phyloP scores from a whole-genome alignment of 345 rosid genomes.

The Brassica cretica region DNA sequence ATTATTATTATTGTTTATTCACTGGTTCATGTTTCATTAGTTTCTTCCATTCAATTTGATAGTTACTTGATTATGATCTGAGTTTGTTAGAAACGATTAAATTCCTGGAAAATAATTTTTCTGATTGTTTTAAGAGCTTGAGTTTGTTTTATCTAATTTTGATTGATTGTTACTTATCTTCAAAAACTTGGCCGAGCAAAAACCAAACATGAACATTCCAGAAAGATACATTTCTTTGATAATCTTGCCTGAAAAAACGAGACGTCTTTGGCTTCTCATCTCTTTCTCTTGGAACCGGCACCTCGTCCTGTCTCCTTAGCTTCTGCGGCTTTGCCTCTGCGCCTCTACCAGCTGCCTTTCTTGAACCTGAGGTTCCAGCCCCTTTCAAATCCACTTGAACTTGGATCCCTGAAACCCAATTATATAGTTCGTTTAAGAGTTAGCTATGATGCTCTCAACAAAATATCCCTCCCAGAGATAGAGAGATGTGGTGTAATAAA shows the following conservation, averaged over 20 bases:
- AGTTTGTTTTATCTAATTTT: not conserved
- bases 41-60: not conserved
- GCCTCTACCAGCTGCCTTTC: conserved; percentile 46
- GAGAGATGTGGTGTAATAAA: not conserved
- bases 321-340: conserved; percentile 47
- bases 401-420: conserved; percentile 53
- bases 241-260: conserved; percentile 15
- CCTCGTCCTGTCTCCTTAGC: conserved; percentile 62
- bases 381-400: conserved; percentile 78
- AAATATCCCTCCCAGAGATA: not conserved
- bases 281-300: conserved; percentile 70
- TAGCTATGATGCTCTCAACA: not conserved
- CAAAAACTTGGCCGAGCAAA: not conserved
- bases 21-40: not conserved
- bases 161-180: not conserved
- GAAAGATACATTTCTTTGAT: not conserved
- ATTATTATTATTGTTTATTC: too few relatives aligned
- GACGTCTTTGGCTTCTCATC: conserved; percentile 36
- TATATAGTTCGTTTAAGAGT: not conserved
- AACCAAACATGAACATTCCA: conserved; percentile 9
- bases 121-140: not conserved
- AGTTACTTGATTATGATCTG: not conserved
- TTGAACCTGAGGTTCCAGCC: conserved; percentile 47
- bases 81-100: not conserved
- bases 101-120: not conserved